Base-by-base conservation (phyloP, 2,329 filamentous ascomycete species). In the Fusarium chuoi region DNA sequence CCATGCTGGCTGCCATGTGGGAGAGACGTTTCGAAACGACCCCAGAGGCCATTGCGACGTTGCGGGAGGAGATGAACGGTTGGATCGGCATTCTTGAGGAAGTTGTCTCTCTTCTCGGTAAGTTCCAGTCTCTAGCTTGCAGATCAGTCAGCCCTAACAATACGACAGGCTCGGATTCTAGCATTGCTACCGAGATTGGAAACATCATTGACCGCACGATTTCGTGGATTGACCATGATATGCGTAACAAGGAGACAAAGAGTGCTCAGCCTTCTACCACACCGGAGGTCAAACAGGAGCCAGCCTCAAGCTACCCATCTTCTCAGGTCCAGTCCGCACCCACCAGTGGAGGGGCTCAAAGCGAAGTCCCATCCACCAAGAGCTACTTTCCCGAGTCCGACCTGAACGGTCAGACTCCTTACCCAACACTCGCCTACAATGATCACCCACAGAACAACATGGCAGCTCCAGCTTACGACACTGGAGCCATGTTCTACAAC, bases 61-160 rank as follows among this genome's bases (percentile, higher is more conserved):
- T 96, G 56, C 88, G 87, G 70, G 82, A 85, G 14, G 92, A 95
- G 60, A 94, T 94, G 91, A 86, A 88, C 38, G 82, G 85, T 28
- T 95, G 93, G 91, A 83, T 94, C 54, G 85, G 86, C 39, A 88
- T 95, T 46, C 87, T 96, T 72, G 87, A 87, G 35, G 91, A 94
- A 65, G 90, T 91, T 54, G 89, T 91, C 26, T 83, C 84, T 44
- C 83, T 94, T n/a, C 82, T 94, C 46, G 92, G 92, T 93, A 84
- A 81, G 87, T 85, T 42, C 62, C 55, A 45, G 18, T 35, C 33
- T 15, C 35, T 48, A 46, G 22, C 42, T 17, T 35, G 15, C 46
- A 41, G 20, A 42, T 38, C 14, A 55, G 59, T 42, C 60, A 62
- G 48, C 41, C 39, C 77, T 78, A 73, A 77, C 68, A 51, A 56